Evolutionary conservation across 1,284 basidiomycete species (phyloP), one percentile per base, ranked within the genome.

Genomic region (Rhodotorula sp.): DNA sequence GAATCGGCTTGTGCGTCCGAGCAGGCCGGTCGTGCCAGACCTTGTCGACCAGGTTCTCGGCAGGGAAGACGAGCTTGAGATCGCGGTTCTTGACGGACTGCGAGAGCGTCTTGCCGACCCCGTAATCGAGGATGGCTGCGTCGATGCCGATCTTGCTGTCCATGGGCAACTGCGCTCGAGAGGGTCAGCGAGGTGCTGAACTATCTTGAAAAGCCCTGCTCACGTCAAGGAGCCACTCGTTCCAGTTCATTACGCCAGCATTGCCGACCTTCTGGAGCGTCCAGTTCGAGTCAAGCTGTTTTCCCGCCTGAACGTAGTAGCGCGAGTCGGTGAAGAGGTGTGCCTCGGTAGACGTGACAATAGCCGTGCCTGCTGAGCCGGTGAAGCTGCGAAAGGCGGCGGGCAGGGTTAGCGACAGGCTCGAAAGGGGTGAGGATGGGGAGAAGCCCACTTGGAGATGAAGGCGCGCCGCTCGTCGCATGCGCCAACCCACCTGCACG

Each of bases 301-400:
- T 87, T 68, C 85, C 87, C 0, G 94, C 95, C 81, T 98, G 95
- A 20, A 96, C 82, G 78, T 90, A 96, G 81, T 98, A 99, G 55
- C 95, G 84, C 2, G 94, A 22, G 91, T 95, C 76, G 86, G 90
- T 71, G 91, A 78, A 77, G 52, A 65, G 62, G 48, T 68, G 58
- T 24, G 64, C 64, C n/a, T 29, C 29, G n/a, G 67, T 67, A 1
- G 53, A 6, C 24, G 64, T 48, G 15, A 77, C 68, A 32, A 76
- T 59, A 56, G 75, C 69, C 24, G 64, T 60, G 87, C 92, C 94
- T 70, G 94, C 93, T 29, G 92, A 95, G 48, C 94, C 95, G 70
- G 86, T 91, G 82, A 98, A 98, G 19, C 91, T 91, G 64, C 6
- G 36, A 1, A 24, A 9, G 19, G 17, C 20, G 6, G 7, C n/a